Evolutionary conservation across 2,329 filamentous ascomycete genomes (phyloP), one percentile per base, ranked within the genome.

Genomic region (Beauveria varroae): DNA sequence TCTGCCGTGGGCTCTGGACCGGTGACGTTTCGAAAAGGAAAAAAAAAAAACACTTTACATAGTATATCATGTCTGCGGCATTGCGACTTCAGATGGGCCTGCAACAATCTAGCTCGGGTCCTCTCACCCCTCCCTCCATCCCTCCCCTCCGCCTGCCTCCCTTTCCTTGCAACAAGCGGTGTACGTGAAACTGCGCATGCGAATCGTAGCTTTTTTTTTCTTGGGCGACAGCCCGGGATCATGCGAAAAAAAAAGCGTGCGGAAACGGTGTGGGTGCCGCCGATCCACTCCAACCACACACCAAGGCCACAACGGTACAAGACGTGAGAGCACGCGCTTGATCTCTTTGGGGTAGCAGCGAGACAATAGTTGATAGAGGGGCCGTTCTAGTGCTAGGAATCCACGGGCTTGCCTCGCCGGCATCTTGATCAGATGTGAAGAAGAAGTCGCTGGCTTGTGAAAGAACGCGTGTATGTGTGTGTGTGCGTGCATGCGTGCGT

Each of bases 341-440:
- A 18, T 51, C 56, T 59, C 18, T 59, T 59, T 59, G 37, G 47
- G 56, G 51, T 59, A 59, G 46, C 56, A 52, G 37, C 24, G 37
- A 59, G 56, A 59, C 47, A 24, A 4, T 34, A 34, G 46, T 20
- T 28, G 12, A 9, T 10, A n/a, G 34, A 41, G 41, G 3, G 18
- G 5, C 7, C 28, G 12, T 26, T 26, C 1, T 43, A 20, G 20
- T 14, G 6, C 18, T n/a, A 7, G 16, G 43, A 44, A 40, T 43
- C 43, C 28, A 57, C 43, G 40, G 43, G 56, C 50, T 51, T 49
- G 44, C 55, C 16, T 41, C 47, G 40, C 34, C 41, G 52, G 37
- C 34, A 54, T 54, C 24, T 30, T 22, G 24, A n/a, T 34, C 40
- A 43, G 20, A 26, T 18, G 20, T 26, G 12, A 28, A 12, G 8